Evolutionary conservation across 768 basidiomycete genomes (phyloP), one percentile per base, ranked within the genome.

Genomic region (Lactifluus volemus): DNA sequence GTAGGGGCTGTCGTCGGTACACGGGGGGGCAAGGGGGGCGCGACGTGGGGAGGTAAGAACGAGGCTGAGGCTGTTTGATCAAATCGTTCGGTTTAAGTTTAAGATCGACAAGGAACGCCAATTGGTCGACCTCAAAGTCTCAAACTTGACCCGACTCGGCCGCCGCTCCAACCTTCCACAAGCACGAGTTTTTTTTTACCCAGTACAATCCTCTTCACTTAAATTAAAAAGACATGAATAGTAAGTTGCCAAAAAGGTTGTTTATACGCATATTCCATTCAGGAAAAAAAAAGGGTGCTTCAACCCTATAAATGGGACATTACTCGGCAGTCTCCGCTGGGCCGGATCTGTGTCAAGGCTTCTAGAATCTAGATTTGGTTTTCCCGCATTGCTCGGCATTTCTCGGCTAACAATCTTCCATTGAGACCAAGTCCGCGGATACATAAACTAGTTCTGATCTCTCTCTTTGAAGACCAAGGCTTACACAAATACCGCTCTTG

Each of bases 1-100:
- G 59, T 63, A 65, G 29, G 59, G 45, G 52, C 32, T 50, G 41
- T 51, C 59, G 55, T 55, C 55, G 55, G 64, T 55, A 60, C 49
- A 32, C 55, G 60, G 60, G 25, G 25, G 25, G 49, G 60, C 36
- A 15, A 52, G 49, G 51, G 60, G 25, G 34, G 11, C 17, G 29
- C 17, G 29, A 8, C 25, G 47, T 44, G 60, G 10, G 55, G 32
- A 21, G 15, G 39, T n/a, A 6, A 21, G 44, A 58, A 48, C 25
- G 55, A 47, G 55, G 55, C 49, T 10, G 17, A 34, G 32, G 32
- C 32, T 34, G 6, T 50, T 50, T 61, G 52, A 60, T 56, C 53
- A 47, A 39, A 61, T 47, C 49, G 55, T 48, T 12, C 25, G 34
- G 44, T 61, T 61, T 62, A 58, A 58, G 61, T 53, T 62, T 53